Evolutionary conservation across 768 basidiomycete species (phyloP).

Genomic region (Gautieria morchelliformis): DNA sequence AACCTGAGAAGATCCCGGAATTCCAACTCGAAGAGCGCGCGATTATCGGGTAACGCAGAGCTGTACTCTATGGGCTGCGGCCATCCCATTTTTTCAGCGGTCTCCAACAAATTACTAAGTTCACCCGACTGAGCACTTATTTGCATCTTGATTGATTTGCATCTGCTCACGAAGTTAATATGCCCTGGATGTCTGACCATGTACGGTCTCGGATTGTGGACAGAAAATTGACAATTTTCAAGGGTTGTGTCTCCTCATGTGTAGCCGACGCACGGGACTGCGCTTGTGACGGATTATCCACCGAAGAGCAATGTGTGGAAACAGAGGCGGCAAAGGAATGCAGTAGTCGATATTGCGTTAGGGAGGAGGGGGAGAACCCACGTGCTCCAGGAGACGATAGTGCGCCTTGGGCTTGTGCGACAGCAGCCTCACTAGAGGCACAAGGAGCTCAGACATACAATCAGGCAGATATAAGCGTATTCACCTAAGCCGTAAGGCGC

Average conservation of each 20-base stretch:
- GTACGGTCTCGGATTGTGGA: constrained; percentile 55
- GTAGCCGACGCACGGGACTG: neutral
- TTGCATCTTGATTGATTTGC: neutral
- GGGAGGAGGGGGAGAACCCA: constrained; percentile 34
- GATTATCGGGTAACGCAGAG: constrained; percentile 36
- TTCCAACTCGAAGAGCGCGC: constrained; percentile 60
- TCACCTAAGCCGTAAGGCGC: constrained; percentile 58
- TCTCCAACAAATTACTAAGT: constrained; percentile 48
- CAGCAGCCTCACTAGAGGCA: constrained; percentile 43
- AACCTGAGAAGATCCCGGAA: constrained; percentile 71
- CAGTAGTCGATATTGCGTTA: constrained; percentile 51
- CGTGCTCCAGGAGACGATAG: constrained; percentile 16
- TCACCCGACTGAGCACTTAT: constrained; percentile 1
- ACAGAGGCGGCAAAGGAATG: constrained; percentile 51
- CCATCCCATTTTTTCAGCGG: constrained; percentile 78
- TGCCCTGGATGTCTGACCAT: constrained; percentile 66
- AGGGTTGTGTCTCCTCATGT: constrained; percentile 34
- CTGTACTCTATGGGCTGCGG: constrained; percentile 65
- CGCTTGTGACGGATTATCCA: constrained; percentile 30
- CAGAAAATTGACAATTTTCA: constrained; percentile 57
- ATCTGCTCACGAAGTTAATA: constrained; percentile 48
- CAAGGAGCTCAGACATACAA: neutral
- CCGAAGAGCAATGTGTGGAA: constrained; percentile 30
- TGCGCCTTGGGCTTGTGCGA: constrained; percentile 38
- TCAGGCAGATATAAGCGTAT: neutral